Evolutionary conservation across 306 rosid species (phyloP), one percentile per base, ranked within the genome.

Genomic region (Cicer pinnatifidum): DNA sequence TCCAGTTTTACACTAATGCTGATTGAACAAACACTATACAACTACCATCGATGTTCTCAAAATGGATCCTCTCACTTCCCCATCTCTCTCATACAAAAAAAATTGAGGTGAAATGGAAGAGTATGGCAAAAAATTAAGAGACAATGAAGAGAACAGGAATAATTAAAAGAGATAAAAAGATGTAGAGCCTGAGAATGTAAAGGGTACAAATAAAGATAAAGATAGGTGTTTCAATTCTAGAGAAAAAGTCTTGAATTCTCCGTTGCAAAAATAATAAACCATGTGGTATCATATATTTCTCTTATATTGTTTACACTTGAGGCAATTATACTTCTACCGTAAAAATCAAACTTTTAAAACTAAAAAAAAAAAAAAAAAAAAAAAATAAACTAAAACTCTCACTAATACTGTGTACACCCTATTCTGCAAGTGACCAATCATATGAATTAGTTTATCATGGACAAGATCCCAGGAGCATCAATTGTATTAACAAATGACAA

Each of bases 281-380:
- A 57, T 57, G 16, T 5, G 5, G 1, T 58, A 5, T 11, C 7
- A 28, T 8, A 61, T 62, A 39, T 41, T 3, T 62, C 33, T 16
- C 47, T 15, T 39, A 8, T 48, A 63, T 15, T 43, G 53, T 65
- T 41, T 65, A 65, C 48, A 17, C 52, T 43, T 65, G 39, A 43
- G 43, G 52, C 38, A 43, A 43, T 43, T 65, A 41, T 65, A 65
- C 37, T 17, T 65, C n/a, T 1, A 16, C 8, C 17, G 19, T 10
- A 65, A 9, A 20, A 5, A 65, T 43, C 35, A 43, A 28, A 28
- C 35, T 28, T 4, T 28, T 28, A 28, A 28, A 28, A 28, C 4
- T 28, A 28, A 28, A 28, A 28, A 28, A 28, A 2, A 43, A 28
- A 28, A 2, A 43, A 60, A 37, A 11, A 17, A 17, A 0, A 60